phyloP scores from a whole-genome alignment of 1,139 yeast genomes.

The Suhomyces wounanorum region DNA sequence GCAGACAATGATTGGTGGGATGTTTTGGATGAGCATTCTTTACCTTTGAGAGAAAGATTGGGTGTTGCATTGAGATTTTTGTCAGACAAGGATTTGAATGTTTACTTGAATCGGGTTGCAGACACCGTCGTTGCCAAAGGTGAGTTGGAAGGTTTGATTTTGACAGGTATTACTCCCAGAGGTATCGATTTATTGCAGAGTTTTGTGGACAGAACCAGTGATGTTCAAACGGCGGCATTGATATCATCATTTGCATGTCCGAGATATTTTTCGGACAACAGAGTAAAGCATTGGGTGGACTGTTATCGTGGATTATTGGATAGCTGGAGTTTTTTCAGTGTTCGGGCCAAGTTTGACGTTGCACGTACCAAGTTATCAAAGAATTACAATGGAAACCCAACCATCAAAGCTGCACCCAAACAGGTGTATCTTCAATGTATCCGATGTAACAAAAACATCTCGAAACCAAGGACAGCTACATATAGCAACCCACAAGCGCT shows the following conservation, averaged over 20 bases:
- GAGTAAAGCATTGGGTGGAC: constrained; percentile 78
- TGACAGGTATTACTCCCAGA: constrained; percentile 85
- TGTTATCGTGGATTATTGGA: constrained; percentile 74
- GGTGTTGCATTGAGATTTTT: constrained; percentile 89
- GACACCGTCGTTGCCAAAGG: constrained; percentile 74
- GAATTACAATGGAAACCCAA: constrained; percentile 49
- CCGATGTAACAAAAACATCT: constrained; percentile 74
- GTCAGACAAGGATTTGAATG: constrained; percentile 71
- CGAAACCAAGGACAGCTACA: constrained; percentile 26
- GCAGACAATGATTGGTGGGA: constrained; percentile 98
- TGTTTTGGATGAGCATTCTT: constrained; percentile 83
- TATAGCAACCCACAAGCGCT: constrained; percentile 29
- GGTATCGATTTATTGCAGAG: constrained; percentile 83
- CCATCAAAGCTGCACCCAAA: constrained; percentile 58
- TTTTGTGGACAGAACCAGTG: constrained; percentile 86
- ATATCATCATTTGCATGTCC: constrained; percentile 83
- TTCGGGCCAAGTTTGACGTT: constrained; percentile 84
- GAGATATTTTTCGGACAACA: constrained; percentile 67
- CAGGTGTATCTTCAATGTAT: constrained; percentile 82
- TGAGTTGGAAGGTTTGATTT: constrained; percentile 83
- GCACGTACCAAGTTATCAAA: constrained; percentile 66
- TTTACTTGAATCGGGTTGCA: constrained; percentile 68
- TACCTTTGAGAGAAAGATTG: constrained; percentile 83
- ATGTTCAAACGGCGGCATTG: constrained; percentile 89
- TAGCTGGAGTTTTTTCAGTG: constrained; percentile 79